Evolutionary conservation across 352 stramenopile genomes (phyloP).

Genomic region (Globisporangium nunn): DNA sequence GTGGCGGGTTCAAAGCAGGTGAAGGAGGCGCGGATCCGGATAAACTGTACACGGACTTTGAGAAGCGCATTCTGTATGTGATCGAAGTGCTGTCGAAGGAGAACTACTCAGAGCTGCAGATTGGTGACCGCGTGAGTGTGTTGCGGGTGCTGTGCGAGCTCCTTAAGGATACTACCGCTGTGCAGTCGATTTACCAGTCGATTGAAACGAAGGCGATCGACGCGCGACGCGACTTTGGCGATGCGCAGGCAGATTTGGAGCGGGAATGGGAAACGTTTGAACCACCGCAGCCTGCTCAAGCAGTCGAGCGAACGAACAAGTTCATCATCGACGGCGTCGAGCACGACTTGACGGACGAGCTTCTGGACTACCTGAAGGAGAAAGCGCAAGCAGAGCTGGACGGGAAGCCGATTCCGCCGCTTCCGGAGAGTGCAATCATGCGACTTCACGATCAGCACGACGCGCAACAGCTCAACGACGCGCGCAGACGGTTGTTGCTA

Average conservation of each 20-base stretch:
- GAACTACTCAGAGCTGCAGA: constrained; percentile 45
- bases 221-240: constrained; percentile 38
- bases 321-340: constrained; percentile 74
- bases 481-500: constrained; percentile 6
- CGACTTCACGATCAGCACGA: constrained; percentile 16
- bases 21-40: constrained; percentile 17
- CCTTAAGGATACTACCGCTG: constrained; percentile 33
- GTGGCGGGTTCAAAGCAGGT: constrained; percentile 10
- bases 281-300: constrained; percentile 31
- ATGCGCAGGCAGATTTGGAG: constrained; percentile 52
- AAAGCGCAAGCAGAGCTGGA: constrained; percentile 61
- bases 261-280: constrained; percentile 53
- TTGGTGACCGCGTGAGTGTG: constrained; percentile 50
- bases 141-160: constrained; percentile 63
- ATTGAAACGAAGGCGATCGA: constrained; percentile 63
- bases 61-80: constrained; percentile 48
- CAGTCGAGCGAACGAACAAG: constrained; percentile 48
- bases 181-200: constrained; percentile 58
- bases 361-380: constrained; percentile 59
- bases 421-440: constrained; percentile 32
- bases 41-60: constrained; percentile 50
- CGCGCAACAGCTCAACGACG: constrained; percentile 1
- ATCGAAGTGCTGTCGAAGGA: constrained; percentile 67
- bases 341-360: constrained; percentile 60
- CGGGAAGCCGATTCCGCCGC: constrained; percentile 28